phyloP scores from a whole-genome alignment of 768 basidiomycete genomes.

The Lyophyllum decastes region DNA sequence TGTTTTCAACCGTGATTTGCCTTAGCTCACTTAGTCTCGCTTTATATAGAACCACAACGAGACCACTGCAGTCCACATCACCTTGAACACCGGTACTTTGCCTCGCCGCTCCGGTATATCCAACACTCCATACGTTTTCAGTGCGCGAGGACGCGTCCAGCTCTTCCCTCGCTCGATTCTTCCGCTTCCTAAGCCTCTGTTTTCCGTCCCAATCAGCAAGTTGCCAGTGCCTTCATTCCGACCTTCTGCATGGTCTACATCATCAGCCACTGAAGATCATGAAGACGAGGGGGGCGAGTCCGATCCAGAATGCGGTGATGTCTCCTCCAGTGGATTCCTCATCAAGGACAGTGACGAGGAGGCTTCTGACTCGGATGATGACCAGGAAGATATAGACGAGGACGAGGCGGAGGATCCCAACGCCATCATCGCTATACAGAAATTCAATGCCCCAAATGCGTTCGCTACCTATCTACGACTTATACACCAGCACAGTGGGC shows the following conservation, averaged over 20 bases:
- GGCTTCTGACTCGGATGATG: slow-evolving; percentile 11
- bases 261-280: slow-evolving; percentile 6
- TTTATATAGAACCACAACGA: slow-evolving; percentile 51
- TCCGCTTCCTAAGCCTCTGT: slow-evolving; percentile 20
- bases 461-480: slow-evolving; percentile 21
- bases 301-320: slow-evolving; percentile 21
- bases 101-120: slow-evolving; percentile 56
- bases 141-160: slow-evolving; percentile 46
- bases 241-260: neutral
- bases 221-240: slow-evolving; percentile 9
- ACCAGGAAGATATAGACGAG: slow-evolving; percentile 22
- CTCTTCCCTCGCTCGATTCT: slow-evolving; percentile 26
- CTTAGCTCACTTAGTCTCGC: neutral
- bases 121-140: slow-evolving; percentile 64
- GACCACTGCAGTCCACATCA: slow-evolving; percentile 60
- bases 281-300: slow-evolving; percentile 23
- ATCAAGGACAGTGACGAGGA: slow-evolving; percentile 19
- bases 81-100: slow-evolving; percentile 54
- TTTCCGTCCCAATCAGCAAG: slow-evolving; percentile 17
- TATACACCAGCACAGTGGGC: slow-evolving; percentile 13
- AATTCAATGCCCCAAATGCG: slow-evolving; percentile 17
- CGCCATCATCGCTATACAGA: slow-evolving; percentile 4
- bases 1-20: neutral
- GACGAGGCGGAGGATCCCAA: slow-evolving; percentile 23
- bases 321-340: slow-evolving; percentile 14